Percentiles rank a stretch among this genome's conserved stretches.
Evolutionary conservation across 371 early-diverging fungal species (phyloP).

Genomic region (Blakeslea trispora): DNA sequence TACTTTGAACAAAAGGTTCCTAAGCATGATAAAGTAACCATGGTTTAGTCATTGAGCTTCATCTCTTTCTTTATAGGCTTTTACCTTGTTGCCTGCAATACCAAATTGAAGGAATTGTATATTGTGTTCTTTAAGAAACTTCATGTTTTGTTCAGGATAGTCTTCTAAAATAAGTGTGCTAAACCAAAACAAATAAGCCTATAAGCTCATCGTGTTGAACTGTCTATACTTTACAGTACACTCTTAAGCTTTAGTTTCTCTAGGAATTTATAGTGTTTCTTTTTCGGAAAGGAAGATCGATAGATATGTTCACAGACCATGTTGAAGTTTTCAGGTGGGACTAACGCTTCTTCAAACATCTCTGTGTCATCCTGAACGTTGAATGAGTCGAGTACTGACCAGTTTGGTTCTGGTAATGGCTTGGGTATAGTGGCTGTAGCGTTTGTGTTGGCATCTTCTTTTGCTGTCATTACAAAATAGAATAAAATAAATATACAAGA

Average conservation of each 20-base stretch:
- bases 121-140: conserved; percentile 83
- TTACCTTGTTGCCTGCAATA: conserved; percentile 93
- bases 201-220: background rate
- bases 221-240: conserved; percentile 64
- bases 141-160: conserved; percentile 90
- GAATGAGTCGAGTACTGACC: conserved; percentile 37
- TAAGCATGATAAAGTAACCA: too few species aligned
- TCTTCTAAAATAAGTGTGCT: conserved; percentile 92
- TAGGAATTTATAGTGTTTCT: conserved; percentile 89
- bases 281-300: conserved; percentile 89
- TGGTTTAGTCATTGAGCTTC: too few species aligned
- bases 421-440: background rate
- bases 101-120: conserved; percentile 92
- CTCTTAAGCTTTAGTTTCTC: conserved; percentile 87
- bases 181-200: conserved; percentile 7
- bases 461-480: too few species aligned
- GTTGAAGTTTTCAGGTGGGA: conserved; percentile 91
- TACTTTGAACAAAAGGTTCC: conserved; percentile 98
- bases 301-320: conserved; percentile 93
- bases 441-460: background rate
- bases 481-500: too few species aligned
- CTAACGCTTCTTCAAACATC: conserved; percentile 64
- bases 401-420: conserved; percentile 27
- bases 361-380: conserved; percentile 45
- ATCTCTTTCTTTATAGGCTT: too few species aligned